Percentiles rank a stretch among this genome's conserved stretches.
Conservation (phyloP, 306 rosid genomes). For the Corylus avellana region DNA sequence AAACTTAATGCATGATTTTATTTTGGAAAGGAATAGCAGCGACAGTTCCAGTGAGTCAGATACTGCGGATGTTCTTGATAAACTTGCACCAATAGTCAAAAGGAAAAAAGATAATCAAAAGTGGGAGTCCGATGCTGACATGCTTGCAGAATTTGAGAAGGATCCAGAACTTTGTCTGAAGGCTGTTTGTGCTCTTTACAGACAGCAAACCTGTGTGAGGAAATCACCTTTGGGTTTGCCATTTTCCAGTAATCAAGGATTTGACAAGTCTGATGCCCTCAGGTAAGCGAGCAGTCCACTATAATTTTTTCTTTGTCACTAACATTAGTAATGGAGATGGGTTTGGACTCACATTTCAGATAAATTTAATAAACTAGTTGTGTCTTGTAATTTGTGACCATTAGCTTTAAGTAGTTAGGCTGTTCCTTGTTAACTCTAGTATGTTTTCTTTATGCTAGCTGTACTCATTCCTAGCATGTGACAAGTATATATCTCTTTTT, state of each 20-base stretch:
- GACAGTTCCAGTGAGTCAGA: conserved; percentile 22
- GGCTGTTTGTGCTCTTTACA: conserved; percentile 24
- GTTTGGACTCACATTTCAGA: background rate
- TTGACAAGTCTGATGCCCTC: conserved; percentile 17
- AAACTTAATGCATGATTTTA: background rate
- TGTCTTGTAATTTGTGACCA: background rate
- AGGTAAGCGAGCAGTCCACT: conserved; percentile 8
- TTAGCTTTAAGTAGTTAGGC: background rate
- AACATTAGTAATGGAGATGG: background rate
- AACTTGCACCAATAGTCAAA: too few species aligned
- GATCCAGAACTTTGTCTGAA: conserved; percentile 23
- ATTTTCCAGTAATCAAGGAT: conserved; percentile 9
- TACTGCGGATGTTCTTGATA: background rate
- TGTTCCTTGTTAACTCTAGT: background rate
- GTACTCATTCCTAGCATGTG: background rate
- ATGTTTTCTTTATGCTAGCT: background rate
- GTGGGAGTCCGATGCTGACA: conserved; percentile 16
- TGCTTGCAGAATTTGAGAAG: conserved; percentile 26
- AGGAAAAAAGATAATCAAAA: conserved; percentile 8
- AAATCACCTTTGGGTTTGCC: background rate
- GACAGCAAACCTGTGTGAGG: conserved; percentile 3
- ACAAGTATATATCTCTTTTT: background rate
- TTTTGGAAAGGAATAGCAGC: background rate
- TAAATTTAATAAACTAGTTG: background rate
- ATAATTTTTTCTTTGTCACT: background rate